Base-by-base conservation (phyloP, 139 green algal species). In the Limnomonas spitsbergensis region DNA sequence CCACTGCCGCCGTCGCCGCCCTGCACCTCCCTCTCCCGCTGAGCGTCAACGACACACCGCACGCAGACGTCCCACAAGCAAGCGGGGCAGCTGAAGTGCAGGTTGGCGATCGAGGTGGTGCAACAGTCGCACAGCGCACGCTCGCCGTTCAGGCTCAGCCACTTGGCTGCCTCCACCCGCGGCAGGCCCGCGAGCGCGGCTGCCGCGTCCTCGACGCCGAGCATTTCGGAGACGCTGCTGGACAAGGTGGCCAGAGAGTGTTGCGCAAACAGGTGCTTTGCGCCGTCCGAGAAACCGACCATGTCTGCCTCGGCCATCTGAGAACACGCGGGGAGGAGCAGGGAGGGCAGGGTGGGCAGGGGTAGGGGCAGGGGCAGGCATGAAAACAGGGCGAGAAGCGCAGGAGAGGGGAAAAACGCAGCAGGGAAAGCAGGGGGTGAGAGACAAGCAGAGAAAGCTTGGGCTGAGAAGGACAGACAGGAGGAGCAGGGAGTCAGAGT, bases 21-120 rank as follows among this genome's bases (percentile, higher is more conserved):
- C 42, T 54, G 42, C 42, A 27, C 42, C 42, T 54, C 7, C 42
- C 42, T 9, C 42, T 54, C 7, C 42, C 42, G 7, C 42, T 54
- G 42, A 27, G n/a, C n/a, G n/a, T n/a, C n/a, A n/a, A n/a, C n/a
- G n/a, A n/a, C 7, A 20, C 56, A 70, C 14, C 4, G 4, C 7
- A 70, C 56, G 29, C 56, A 70, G 7, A 70, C 24, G 29, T 70
- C 56, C 56, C 56, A 70, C 27, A 7, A 7, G 29, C 56, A 70
- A 24, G 56, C 24, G 29, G 14, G 14, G 56, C 56, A 70, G 29
- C 7, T 38, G 29, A 70, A 7, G 29, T 70, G 56, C n/a, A 70
- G 29, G 56, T 70, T 70, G 56, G 56, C 56, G 27, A 70, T 70
- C 29, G 56, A 70, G 56, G 56, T 70, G 56, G 56, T 36, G 29